These are phyloP conservation scores for Stagonosporopsis rhizophila DNA, from an alignment of 2,329 filamentous ascomycete genomes.

Conservation along the genomic window DNA sequence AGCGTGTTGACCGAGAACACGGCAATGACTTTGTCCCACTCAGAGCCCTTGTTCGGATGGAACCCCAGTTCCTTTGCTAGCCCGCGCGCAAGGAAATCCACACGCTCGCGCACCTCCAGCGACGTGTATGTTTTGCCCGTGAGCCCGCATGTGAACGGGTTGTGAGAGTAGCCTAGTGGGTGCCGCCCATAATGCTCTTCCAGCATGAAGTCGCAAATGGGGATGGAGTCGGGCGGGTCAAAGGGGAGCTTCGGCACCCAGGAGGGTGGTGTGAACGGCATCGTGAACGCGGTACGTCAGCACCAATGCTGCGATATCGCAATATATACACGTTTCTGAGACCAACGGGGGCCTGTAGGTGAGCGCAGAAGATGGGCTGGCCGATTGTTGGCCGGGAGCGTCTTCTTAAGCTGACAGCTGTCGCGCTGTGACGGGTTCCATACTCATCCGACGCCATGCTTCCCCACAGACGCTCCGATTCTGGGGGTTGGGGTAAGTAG, in stretches of 20 bases:
- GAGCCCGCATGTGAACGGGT: slow-evolving; percentile 79
- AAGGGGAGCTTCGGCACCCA: slow-evolving; percentile 68
- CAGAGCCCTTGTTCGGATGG: slow-evolving; percentile 71
- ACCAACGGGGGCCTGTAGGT: neutral
- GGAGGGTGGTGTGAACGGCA: slow-evolving; percentile 66
- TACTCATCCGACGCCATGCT: neutral
- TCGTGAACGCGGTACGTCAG: slow-evolving; percentile 26
- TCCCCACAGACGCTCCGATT: neutral
- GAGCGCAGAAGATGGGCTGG: neutral
- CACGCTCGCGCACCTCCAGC: slow-evolving; percentile 68
- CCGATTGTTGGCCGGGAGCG: neutral
- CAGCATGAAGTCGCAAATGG: slow-evolving; percentile 78
- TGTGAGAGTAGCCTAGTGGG: slow-evolving; percentile 67
- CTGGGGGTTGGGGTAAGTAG: neutral
- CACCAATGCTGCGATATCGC: neutral
- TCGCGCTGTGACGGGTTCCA: neutral
- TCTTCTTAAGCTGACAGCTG: neutral
- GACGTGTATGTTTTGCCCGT: slow-evolving; percentile 72
- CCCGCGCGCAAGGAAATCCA: slow-evolving; percentile 71
- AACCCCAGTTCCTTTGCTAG: slow-evolving; percentile 76
- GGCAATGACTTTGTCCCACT: slow-evolving; percentile 82
- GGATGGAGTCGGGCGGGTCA: slow-evolving; percentile 75
- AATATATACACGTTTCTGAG: neutral
- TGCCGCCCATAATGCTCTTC: slow-evolving; percentile 73
- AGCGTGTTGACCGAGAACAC: slow-evolving; percentile 86